Evolutionary conservation across 768 basidiomycete species (phyloP).

Genomic region (Mycena vitilis): DNA sequence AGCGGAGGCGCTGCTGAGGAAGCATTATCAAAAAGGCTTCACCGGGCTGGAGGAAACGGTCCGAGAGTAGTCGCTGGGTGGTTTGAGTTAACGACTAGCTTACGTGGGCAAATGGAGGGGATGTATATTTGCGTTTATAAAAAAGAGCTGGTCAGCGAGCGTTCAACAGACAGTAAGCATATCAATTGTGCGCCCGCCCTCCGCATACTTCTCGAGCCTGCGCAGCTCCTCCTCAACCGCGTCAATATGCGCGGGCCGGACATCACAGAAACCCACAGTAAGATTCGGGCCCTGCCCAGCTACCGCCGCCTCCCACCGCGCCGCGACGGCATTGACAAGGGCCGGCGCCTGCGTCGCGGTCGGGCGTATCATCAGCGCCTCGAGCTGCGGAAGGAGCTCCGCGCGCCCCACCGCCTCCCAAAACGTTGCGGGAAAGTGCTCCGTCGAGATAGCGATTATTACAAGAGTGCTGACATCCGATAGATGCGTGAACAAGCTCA

Average conservation of each 20-base stretch:
- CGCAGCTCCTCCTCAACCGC: conserved; percentile 13
- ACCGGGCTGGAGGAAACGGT: background rate
- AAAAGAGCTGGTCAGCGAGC: no score
- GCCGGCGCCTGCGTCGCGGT: conserved; percentile 7
- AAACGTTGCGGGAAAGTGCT: conserved; percentile 21
- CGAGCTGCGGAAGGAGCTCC: conserved; percentile 14
- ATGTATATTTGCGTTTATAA: no score
- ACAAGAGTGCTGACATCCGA: background rate
- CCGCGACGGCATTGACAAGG: conserved; percentile 20
- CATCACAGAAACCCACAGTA: conserved; percentile 7
- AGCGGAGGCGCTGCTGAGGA: background rate
- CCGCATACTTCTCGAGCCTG: conserved; percentile 16
- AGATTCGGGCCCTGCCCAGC: background rate
- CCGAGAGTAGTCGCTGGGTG: background rate
- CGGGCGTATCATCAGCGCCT: conserved; percentile 6
- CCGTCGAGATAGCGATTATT: background rate
- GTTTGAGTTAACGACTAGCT: no score
- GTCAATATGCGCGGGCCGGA: conserved; percentile 11
- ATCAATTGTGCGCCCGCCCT: background rate
- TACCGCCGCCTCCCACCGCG: conserved; percentile 14
- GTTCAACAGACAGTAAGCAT: conserved; percentile 5
- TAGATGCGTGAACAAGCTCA: background rate
- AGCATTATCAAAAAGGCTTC: background rate
- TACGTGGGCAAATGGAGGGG: no score
- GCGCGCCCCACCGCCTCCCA: conserved; percentile 22